Conservation (phyloP, 495 filamentous ascomycete species). For the Aspergillus diversus region DNA sequence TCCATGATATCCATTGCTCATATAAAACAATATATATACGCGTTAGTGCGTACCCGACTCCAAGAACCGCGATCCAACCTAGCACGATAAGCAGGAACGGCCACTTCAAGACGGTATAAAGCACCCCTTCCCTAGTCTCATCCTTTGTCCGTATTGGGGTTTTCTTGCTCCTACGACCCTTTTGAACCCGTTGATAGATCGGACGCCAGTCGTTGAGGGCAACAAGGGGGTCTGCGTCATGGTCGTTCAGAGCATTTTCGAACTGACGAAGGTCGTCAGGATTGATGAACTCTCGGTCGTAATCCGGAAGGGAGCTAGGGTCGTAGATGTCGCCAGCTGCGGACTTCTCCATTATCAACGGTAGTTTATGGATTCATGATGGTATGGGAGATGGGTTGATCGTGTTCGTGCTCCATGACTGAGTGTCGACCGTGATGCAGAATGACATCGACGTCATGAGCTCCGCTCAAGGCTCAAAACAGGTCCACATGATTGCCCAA, state of each 20-base stretch:
- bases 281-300: slow-evolving; percentile 66
- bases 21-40: slow-evolving; percentile 87
- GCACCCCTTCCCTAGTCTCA: slow-evolving; percentile 90
- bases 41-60: slow-evolving; percentile 75
- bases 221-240: slow-evolving; percentile 56
- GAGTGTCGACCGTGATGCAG: slow-evolving; percentile 1
- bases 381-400: slow-evolving; percentile 11
- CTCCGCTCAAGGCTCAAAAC: not conserved
- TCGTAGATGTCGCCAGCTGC: slow-evolving; percentile 37
- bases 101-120: slow-evolving; percentile 89
- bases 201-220: slow-evolving; percentile 88
- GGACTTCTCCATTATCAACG: slow-evolving; percentile 44
- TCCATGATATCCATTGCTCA: slow-evolving; percentile 65
- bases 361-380: slow-evolving; percentile 31
- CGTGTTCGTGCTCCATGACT: slow-evolving; percentile 6
- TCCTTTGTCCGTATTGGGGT: slow-evolving; percentile 66
- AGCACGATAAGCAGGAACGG: slow-evolving; percentile 79
- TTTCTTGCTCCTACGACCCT: slow-evolving; percentile 48
- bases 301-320: slow-evolving; percentile 60
- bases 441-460: slow-evolving; percentile 19
- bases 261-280: slow-evolving; percentile 54
- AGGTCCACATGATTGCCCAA: not conserved
- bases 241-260: slow-evolving; percentile 53
- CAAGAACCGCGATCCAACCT: slow-evolving; percentile 73
- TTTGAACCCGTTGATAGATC: slow-evolving; percentile 67